Evolutionary conservation across 176 grass and related monocot genomes (phyloP).

Genomic region (Bromus sterilis): DNA sequence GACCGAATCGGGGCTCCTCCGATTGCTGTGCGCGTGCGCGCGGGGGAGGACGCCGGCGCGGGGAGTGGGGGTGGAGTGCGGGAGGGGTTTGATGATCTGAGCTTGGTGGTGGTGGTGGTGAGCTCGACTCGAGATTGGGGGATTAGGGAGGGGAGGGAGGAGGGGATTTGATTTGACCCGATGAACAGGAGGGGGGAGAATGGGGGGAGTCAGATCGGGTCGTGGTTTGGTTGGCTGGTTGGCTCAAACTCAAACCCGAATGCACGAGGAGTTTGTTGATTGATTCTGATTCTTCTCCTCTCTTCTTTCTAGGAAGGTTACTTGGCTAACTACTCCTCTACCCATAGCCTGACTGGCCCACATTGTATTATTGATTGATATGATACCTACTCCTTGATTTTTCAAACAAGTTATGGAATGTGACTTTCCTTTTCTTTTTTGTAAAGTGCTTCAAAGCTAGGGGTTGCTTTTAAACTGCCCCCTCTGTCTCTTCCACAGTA

Average conservation of each 20-base stretch:
- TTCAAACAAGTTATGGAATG: no score
- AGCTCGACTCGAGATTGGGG: conserved; percentile 7
- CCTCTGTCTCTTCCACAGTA: no score
- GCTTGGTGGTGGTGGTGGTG: not conserved
- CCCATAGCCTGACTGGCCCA: not conserved
- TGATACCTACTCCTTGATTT: no score
- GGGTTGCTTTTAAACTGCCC: no score
- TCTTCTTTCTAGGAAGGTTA: not conserved
- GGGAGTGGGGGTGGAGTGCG: not conserved
- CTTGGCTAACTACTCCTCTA: conserved; percentile 3
- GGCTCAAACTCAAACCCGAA: not conserved
- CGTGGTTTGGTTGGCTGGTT: not conserved
- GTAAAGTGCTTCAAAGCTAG: no score
- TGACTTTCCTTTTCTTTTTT: not conserved
- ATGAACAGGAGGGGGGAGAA: not conserved
- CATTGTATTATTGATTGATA: not conserved
- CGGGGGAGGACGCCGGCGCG: not conserved
- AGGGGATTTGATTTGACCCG: not conserved
- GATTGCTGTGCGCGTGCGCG: not conserved
- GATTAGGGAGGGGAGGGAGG: not conserved
- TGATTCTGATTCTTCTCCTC: not conserved
- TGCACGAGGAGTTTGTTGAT: conserved; percentile 1
- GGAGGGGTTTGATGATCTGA: not conserved
- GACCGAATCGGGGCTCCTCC: not conserved
- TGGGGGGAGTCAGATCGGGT: not conserved